These are phyloP conservation scores for Melaleuca alternifolia DNA, from an alignment of 345 rosid species.

Conservation along the genomic window DNA sequence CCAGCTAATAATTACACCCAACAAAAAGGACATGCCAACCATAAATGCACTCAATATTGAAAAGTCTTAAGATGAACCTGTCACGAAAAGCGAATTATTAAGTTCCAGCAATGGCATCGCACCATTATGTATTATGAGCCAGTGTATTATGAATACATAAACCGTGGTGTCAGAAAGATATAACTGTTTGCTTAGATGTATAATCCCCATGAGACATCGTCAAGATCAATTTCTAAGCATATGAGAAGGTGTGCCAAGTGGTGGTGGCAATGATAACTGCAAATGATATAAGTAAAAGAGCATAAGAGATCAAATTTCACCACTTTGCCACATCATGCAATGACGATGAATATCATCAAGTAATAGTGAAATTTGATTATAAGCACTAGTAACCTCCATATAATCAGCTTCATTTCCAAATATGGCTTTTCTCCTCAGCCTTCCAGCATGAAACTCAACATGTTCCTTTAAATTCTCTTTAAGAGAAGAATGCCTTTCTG, in stretches of 20 bases:
- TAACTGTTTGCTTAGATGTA: background rate
- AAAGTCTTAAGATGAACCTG: background rate
- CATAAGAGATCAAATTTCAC: background rate
- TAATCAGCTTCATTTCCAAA: constrained; percentile 35
- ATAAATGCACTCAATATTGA: background rate
- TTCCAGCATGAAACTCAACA: constrained; percentile 56
- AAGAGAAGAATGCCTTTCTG: constrained; percentile 3
- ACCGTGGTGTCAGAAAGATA: background rate
- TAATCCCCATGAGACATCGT: background rate
- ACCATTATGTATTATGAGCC: background rate
- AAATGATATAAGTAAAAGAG: background rate
- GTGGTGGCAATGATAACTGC: background rate
- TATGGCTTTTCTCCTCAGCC: constrained; percentile 75
- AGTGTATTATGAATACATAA: background rate
- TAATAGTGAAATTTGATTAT: background rate
- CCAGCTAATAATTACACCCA: background rate
- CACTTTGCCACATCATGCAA: background rate
- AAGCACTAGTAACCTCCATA: constrained; percentile 18
- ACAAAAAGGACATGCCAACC: background rate
- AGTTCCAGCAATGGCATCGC: background rate
- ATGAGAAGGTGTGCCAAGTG: background rate
- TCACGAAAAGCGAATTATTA: background rate
- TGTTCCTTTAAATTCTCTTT: constrained; percentile 24
- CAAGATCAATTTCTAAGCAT: background rate
- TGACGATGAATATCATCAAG: background rate